phyloP scores from a whole-genome alignment of 1,284 basidiomycete species.

The Cystobasidium pallidum region DNA sequence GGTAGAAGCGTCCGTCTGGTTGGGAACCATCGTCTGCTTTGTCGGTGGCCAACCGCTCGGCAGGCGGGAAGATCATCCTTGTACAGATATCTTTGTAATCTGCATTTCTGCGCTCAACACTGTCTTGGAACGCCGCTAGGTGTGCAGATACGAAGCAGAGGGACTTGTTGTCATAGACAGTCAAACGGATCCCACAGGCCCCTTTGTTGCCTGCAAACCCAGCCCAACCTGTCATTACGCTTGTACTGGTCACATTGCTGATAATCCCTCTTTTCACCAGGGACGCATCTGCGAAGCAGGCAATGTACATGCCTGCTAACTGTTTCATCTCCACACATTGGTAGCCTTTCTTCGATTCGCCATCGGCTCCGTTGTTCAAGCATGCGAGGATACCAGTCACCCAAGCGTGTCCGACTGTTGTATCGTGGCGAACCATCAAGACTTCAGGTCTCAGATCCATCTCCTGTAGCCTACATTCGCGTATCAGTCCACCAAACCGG shows the following conservation, averaged over 20 bases:
- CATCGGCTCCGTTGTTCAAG: background rate
- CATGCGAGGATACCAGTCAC: conserved; percentile 44
- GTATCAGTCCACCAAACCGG: background rate
- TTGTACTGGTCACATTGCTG: conserved; percentile 70
- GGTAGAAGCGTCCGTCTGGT: background rate
- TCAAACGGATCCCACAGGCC: conserved; percentile 47
- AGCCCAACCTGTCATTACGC: conserved; percentile 87
- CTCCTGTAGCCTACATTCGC: conserved; percentile 48
- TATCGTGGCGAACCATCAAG: conserved; percentile 49
- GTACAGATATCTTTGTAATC: conserved; percentile 85
- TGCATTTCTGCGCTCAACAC: conserved; percentile 78
- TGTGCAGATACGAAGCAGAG: conserved; percentile 95
- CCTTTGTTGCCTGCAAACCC: conserved; percentile 90
- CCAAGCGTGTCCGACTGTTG: conserved; percentile 48
- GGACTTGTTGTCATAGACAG: conserved; percentile 80
- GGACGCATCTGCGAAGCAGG: conserved; percentile 68
- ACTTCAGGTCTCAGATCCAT: conserved; percentile 50
- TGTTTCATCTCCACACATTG: conserved; percentile 74
- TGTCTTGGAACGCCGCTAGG: conserved; percentile 88
- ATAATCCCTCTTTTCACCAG: conserved; percentile 61
- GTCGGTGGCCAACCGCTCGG: conserved; percentile 45
- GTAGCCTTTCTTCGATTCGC: background rate
- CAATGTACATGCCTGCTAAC: conserved; percentile 85
- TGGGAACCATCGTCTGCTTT: background rate
- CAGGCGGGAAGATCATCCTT: conserved; percentile 66